Conservation (phyloP, 192 early-diverging fungal genomes). For the Entophlyctis luteolus region DNA sequence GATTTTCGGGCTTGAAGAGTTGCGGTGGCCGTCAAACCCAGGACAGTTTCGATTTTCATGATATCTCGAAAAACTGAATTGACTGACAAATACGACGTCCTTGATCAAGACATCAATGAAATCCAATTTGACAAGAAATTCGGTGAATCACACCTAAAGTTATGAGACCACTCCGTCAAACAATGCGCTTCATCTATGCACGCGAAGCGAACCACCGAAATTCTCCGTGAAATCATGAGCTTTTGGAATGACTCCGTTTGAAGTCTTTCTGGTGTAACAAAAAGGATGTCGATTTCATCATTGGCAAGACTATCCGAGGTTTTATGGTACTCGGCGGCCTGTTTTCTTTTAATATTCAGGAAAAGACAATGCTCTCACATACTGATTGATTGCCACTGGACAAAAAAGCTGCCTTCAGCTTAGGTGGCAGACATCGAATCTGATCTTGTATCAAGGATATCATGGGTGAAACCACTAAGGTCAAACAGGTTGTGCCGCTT, state of each 20-base stretch:
- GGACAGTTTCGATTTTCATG: constrained; percentile 51
- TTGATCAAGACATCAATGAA: constrained; percentile 2
- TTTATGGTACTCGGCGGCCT: constrained; percentile 13
- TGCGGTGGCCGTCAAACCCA: constrained; percentile 73
- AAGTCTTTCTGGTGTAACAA: constrained; percentile 70
- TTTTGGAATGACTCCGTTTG: constrained; percentile 57
- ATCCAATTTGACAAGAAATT: constrained; percentile 2
- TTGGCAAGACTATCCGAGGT: constrained; percentile 40
- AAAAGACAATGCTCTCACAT: background rate
- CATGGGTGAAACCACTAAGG: constrained; percentile 75
- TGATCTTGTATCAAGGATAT: constrained; percentile 86
- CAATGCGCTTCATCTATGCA: constrained; percentile 85
- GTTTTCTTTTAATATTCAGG: too few species aligned
- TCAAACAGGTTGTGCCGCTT: constrained; percentile 24
- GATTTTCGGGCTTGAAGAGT: constrained; percentile 51
- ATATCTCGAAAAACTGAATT: constrained; percentile 40
- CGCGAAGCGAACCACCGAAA: constrained; percentile 57
- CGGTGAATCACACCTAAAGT: constrained; percentile 61
- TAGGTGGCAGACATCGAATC: constrained; percentile 58
- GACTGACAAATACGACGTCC: constrained; percentile 59
- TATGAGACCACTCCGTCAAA: constrained; percentile 81
- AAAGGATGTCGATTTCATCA: constrained; percentile 62
- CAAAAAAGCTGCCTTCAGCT: constrained; percentile 60
- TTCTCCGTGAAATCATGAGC: constrained; percentile 40
- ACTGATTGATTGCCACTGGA: constrained; percentile 36